Evolutionary conservation across 208 protist species (phyloP).

Genomic region (Trypanosoma congolense): DNA sequence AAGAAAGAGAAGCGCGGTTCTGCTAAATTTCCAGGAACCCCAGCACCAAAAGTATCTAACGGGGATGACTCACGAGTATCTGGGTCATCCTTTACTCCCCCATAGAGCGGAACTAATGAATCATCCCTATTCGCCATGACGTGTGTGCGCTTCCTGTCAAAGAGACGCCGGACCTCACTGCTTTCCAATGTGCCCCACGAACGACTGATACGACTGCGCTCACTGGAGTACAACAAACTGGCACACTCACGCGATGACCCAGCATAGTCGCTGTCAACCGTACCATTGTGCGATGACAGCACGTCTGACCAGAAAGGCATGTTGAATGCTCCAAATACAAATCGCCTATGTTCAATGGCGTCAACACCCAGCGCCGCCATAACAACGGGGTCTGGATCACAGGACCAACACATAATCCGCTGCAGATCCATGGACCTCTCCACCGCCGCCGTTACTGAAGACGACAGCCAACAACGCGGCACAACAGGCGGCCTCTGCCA

Average conservation of each 20-base stretch:
- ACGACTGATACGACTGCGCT: not conserved
- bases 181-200: conserved; percentile 20
- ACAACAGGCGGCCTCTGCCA: conserved; percentile 30
- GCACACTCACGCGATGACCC: not conserved
- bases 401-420: conserved; percentile 57
- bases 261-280: not conserved
- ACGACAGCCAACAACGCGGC: conserved; percentile 49
- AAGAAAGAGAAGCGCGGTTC: conserved; percentile 27
- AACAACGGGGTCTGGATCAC: conserved; percentile 62
- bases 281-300: conserved; percentile 1
- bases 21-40: not conserved
- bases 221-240: not conserved
- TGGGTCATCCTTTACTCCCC: not conserved
- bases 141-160: conserved; percentile 5
- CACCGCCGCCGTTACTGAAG: conserved; percentile 37
- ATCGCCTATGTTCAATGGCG: not conserved
- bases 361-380: conserved; percentile 33
- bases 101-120: not conserved
- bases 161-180: conserved; percentile 27
- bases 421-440: conserved; percentile 44
- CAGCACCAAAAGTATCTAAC: not conserved
- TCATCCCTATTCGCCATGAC: not conserved
- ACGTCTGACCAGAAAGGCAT: not conserved
- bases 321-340: conserved; percentile 1
- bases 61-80: not conserved